Evolutionary conservation across 2,329 filamentous ascomycete genomes (phyloP).

Genomic region (Colletotrichum karsti): DNA sequence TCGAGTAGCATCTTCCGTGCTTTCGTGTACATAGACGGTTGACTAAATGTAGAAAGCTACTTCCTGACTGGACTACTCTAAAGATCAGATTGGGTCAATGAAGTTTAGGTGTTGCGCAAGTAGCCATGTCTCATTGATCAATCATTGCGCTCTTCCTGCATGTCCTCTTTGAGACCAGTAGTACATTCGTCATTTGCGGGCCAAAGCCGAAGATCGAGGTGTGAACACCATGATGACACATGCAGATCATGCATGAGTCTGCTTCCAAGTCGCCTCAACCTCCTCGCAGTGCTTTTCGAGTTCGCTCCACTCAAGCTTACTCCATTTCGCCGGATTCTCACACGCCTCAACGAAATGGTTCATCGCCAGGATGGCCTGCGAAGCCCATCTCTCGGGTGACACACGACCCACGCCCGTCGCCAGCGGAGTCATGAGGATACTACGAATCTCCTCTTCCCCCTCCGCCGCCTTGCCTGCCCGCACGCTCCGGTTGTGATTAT

Average conservation of each 20-base stretch:
- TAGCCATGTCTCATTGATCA: no score
- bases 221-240: not conserved
- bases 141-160: no score
- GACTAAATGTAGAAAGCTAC: no score
- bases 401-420: constrained; percentile 57
- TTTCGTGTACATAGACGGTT: no score
- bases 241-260: no score
- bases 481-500: constrained; percentile 51
- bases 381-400: constrained; percentile 56
- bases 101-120: no score
- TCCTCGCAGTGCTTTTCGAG: constrained; percentile 34
- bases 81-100: no score
- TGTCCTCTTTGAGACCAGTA: no score
- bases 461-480: constrained; percentile 5
- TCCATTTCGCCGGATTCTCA: constrained; percentile 52
- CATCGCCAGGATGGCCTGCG: constrained; percentile 57
- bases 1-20: no score
- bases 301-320: constrained; percentile 44
- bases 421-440: constrained; percentile 59
- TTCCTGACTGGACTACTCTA: no score
- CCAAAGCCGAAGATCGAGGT: not conserved
- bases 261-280: constrained; percentile 37
- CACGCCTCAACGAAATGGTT: constrained; percentile 60
- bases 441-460: constrained; percentile 42
- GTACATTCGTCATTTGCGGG: not conserved